phyloP scores from a whole-genome alignment of 306 rosid species.

The Prunus dulcis region DNA sequence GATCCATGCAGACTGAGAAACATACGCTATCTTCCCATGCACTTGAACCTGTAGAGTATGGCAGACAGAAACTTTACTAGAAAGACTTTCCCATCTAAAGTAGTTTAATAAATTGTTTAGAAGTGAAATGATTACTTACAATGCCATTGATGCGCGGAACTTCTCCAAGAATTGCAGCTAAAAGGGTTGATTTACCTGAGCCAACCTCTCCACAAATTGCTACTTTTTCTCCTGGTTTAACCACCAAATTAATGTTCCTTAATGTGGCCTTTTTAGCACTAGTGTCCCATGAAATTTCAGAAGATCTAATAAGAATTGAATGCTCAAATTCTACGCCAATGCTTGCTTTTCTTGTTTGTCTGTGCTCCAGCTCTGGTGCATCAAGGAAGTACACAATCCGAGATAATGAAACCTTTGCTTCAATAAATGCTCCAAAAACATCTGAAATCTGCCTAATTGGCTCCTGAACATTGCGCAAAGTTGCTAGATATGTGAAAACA shows the following conservation, averaged over 20 bases:
- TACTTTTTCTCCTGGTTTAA: constrained; percentile 22
- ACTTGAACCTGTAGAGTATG: constrained; percentile 32
- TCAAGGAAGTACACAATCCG: constrained; percentile 28
- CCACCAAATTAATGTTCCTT: constrained; percentile 11
- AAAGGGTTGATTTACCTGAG: constrained; percentile 31
- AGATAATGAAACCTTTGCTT: constrained; percentile 25
- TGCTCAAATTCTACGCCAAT: constrained; percentile 9
- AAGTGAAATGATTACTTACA: constrained; percentile 6
- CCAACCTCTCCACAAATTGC: constrained; percentile 40
- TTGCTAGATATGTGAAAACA: constrained; percentile 27
- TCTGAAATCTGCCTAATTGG: constrained; percentile 26
- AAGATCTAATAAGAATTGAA: constrained; percentile 10
- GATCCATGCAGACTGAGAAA: constrained; percentile 65
- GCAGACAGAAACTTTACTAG: neutral
- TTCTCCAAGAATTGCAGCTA: constrained; percentile 27
- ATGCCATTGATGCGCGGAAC: constrained; percentile 22
- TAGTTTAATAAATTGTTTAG: neutral
- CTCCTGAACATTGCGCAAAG: constrained; percentile 27
- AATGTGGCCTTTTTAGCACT: constrained; percentile 13
- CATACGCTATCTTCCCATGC: constrained; percentile 51
- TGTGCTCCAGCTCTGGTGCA: constrained; percentile 26
- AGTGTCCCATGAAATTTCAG: constrained; percentile 26
- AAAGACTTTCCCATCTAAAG: neutral
- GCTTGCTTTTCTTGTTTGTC: constrained; percentile 1
- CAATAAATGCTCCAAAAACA: constrained; percentile 28